Evolutionary conservation across 352 stramenopile genomes (phyloP).

Genomic region (Phytophthora kernoviae): DNA sequence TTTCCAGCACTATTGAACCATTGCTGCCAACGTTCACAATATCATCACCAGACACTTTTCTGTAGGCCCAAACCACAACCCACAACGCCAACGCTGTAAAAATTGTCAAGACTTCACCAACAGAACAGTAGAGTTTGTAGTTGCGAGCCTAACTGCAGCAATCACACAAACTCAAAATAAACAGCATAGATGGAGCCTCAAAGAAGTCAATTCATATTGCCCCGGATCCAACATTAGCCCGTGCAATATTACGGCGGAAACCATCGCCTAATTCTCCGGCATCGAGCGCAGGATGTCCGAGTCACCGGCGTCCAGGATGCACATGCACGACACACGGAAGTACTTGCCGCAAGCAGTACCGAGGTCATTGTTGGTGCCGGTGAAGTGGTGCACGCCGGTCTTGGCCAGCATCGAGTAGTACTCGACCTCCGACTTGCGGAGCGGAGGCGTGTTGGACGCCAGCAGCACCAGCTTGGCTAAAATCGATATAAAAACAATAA

Average conservation of each 20-base stretch:
- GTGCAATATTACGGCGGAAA: background rate
- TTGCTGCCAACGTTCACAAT: too few species aligned
- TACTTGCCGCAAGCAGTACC: slow-evolving; percentile 99
- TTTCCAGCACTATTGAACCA: too few species aligned
- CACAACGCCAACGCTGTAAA: too few species aligned
- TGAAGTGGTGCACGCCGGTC: slow-evolving; percentile 98
- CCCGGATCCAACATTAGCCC: background rate
- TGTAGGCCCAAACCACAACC: too few species aligned
- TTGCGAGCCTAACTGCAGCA: too few species aligned
- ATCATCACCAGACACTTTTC: too few species aligned
- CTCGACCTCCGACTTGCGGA: slow-evolving; percentile 99
- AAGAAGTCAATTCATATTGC: slow-evolving; percentile 1
- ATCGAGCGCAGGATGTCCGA: slow-evolving; percentile 97
- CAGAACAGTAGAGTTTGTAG: too few species aligned
- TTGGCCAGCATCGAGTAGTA: slow-evolving; percentile 99
- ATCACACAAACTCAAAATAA: too few species aligned
- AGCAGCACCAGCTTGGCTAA: slow-evolving; percentile 98
- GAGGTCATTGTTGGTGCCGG: slow-evolving; percentile 98
- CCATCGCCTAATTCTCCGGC: slow-evolving; percentile 50
- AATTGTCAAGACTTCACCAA: too few species aligned
- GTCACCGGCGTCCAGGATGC: slow-evolving; percentile 97
- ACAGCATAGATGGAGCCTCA: background rate
- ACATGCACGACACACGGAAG: slow-evolving; percentile 97
- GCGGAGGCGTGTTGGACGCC: slow-evolving; percentile 96
- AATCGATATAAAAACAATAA: background rate